A percentile compares a stretch with the other conserved stretches of the same genome.
Conservation (phyloP, 2,329 filamentous ascomycete species). For the Clonostachys chloroleuca region DNA sequence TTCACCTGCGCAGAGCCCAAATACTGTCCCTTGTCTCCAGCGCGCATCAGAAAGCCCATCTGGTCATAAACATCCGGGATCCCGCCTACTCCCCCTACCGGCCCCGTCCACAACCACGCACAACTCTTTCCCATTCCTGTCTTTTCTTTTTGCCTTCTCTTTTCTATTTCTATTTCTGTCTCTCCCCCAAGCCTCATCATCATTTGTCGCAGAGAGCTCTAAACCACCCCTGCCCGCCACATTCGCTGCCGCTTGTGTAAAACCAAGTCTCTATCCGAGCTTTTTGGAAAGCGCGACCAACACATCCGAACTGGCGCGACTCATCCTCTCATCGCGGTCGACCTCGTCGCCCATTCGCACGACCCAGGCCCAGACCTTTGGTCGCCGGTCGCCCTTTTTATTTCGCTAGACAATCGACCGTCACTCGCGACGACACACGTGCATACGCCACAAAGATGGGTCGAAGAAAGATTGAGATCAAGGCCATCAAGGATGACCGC, state of each 20-base stretch:
- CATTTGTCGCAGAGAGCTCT: background rate
- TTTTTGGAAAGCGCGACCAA: background rate
- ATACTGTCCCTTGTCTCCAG: background rate
- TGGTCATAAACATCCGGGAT: constrained; percentile 1
- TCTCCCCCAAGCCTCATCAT: background rate
- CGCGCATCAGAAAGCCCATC: background rate
- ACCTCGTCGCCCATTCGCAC: background rate
- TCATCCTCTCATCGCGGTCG: background rate
- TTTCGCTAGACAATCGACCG: background rate
- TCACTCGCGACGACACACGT: background rate
- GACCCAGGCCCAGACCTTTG: no score
- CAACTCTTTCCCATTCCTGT: background rate
- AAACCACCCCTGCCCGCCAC: background rate
- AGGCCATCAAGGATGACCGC: constrained; percentile 97
- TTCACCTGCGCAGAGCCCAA: no score
- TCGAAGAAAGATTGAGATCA: constrained; percentile 99
- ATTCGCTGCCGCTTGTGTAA: background rate
- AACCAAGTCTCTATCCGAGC: background rate
- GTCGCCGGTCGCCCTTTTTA: no score
- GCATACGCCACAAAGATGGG: constrained; percentile 59
- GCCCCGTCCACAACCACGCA: background rate
- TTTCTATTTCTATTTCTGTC: constrained; percentile 1
- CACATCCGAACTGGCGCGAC: background rate
- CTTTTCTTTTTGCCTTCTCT: background rate
- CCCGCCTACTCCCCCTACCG: background rate